Conservation (phyloP, 306 rosid genomes). For the Corylus heterophylla region DNA sequence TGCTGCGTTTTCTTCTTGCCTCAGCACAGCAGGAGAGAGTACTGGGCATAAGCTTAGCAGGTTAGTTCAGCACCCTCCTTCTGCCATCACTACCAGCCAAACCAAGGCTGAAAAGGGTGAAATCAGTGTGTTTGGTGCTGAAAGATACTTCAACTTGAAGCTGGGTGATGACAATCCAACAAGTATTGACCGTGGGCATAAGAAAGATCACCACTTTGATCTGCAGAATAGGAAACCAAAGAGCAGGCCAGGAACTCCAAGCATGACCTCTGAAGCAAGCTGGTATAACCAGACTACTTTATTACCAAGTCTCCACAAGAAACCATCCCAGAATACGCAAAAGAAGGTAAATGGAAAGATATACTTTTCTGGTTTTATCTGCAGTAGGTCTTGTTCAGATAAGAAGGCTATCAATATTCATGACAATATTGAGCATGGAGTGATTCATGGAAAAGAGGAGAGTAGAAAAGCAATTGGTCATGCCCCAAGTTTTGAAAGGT, state of each 20-base stretch:
- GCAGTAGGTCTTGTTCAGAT: slow-evolving; percentile 45
- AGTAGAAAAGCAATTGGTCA: slow-evolving; percentile 8
- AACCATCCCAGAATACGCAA: slow-evolving; percentile 26
- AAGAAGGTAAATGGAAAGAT: slow-evolving; percentile 28
- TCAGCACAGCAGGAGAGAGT: slow-evolving; percentile 23
- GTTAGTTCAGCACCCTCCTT: slow-evolving; percentile 16
- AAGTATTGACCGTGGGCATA: slow-evolving; percentile 12
- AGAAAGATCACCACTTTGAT: slow-evolving; percentile 19
- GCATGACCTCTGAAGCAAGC: slow-evolving; percentile 42
- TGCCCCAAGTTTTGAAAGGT: slow-evolving; percentile 7
- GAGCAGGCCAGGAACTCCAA: slow-evolving; percentile 44
- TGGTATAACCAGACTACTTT: slow-evolving; percentile 35
- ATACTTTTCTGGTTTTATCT: slow-evolving; percentile 33
- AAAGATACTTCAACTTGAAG: slow-evolving; percentile 45
- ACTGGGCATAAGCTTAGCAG: not conserved
- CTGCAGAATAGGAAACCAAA: slow-evolving; percentile 12
- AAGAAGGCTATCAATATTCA: slow-evolving; percentile 37
- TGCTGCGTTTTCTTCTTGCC: slow-evolving; percentile 31
- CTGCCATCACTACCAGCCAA: slow-evolving; percentile 5
- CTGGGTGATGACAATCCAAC: slow-evolving; percentile 19
- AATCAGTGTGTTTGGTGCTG: slow-evolving; percentile 51
- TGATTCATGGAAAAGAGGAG: slow-evolving; percentile 13
- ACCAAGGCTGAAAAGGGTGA: slow-evolving; percentile 31
- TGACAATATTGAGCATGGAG: slow-evolving; percentile 4
- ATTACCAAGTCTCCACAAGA: slow-evolving; percentile 17